Base-by-base conservation (phyloP, 192 early-diverging fungal genomes). In the Kickxella alabastrina region DNA sequence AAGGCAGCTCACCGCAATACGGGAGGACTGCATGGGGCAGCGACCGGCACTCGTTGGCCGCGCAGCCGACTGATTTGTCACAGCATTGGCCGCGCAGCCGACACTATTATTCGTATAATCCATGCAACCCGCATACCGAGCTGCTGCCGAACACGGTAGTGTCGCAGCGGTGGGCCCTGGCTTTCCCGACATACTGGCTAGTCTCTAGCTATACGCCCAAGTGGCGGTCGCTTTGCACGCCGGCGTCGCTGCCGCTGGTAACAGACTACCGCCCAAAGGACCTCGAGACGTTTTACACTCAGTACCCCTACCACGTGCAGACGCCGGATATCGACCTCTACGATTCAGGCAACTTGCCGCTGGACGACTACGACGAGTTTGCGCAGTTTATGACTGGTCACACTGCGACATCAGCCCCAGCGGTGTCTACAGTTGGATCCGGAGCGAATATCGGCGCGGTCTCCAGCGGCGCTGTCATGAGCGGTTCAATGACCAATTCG, bases 191-290 rank as follows among this genome's bases (percentile, higher is more conserved):
- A 40, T 71, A 37, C 70, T 58, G 23, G 64, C 68, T 50, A 62
- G 76, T 41, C 63, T 81, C 45, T 75, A 83, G 44, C 79, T 83
- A 32, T 68, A 83, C 51, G 77, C 84, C 15, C 75, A 75, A 93
- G 37, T 98, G 96, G 96, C 84, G 83, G 42, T 93, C 93, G 4
- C 54, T 98, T 17, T 88, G 83, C 49, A 93, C 91, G 10, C 96
- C 96, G 0, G 96, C 94, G 10, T 92, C 89, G 58, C 66, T 99
- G 31, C 96, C 96, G 8, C 63, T 99, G 35, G 95, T 92, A 1
- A 94, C 90, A 0, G 90, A 95, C 54, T 93, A 81, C 45, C 87
- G 85, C 10, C 75, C 88, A 3, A 54, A 49, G 6, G 86, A 93
- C 46, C 65, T 94, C 0, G 52, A 57, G 27, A 62, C 73, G 6